Conservation (phyloP, 305 asterid species). For the Lippia alba region DNA sequence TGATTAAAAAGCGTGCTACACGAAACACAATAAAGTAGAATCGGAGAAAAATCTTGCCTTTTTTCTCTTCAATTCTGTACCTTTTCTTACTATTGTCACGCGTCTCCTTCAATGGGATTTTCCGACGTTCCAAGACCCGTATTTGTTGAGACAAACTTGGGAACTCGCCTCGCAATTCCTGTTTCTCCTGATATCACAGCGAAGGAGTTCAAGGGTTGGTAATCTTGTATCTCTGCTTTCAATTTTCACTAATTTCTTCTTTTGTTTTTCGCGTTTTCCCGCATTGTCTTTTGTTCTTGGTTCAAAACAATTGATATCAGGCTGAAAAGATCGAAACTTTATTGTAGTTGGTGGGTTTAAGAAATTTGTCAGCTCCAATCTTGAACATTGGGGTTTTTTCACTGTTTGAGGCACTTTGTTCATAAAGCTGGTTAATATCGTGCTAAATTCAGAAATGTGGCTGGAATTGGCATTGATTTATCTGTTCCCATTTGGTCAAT, state of each 20-base stretch:
- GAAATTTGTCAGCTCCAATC: not conserved
- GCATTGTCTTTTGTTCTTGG: conserved; percentile 1
- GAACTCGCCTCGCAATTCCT: conserved; percentile 55
- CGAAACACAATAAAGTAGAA: not conserved
- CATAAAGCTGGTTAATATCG: not conserved
- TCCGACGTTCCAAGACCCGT: conserved; percentile 38
- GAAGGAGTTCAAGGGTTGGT: conserved; percentile 56
- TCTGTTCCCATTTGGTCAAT: not conserved
- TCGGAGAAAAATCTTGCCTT: too few species aligned
- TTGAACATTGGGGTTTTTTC: not conserved
- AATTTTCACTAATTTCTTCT: not conserved
- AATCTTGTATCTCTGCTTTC: not conserved
- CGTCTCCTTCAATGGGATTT: conserved; percentile 39
- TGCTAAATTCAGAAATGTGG: conserved; percentile 1
- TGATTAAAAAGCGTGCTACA: not conserved
- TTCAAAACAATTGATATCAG: not conserved
- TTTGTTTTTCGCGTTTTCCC: not conserved
- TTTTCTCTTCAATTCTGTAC: not conserved
- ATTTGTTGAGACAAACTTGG: conserved; percentile 56
- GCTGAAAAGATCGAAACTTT: conserved; percentile 29
- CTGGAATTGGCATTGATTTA: not conserved
- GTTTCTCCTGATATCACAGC: conserved; percentile 48
- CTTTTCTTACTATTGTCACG: not conserved
- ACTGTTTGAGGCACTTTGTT: not conserved
- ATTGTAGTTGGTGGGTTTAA: conserved; percentile 2